Percentiles rank a stretch among this genome's conserved stretches.
These are phyloP conservation scores for Fusarium austroafricanum DNA, from an alignment of 2,329 filamentous ascomycete species.

Conservation along the genomic window DNA sequence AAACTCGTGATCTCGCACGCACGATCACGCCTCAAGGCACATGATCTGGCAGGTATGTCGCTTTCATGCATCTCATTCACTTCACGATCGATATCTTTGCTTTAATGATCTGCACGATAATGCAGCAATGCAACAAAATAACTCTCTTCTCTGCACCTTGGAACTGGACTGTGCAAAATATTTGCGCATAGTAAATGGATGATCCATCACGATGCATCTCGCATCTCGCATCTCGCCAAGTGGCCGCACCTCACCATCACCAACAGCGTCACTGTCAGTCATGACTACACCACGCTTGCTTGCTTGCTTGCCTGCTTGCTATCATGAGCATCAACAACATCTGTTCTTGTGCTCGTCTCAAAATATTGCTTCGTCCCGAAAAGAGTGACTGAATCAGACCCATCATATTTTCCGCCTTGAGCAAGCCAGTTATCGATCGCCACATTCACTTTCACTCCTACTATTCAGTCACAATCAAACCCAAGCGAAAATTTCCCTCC, in stretches of 20 bases:
- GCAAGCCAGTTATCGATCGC: slow-evolving; percentile 22
- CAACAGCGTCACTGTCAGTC: slow-evolving; percentile 3
- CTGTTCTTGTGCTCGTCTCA: slow-evolving; percentile 1
- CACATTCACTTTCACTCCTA: slow-evolving; percentile 22
- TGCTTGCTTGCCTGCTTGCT: slow-evolving; percentile 16
- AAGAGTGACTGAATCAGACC: slow-evolving; percentile 44
- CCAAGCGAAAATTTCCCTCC: slow-evolving; percentile 28
- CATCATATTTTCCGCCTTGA: background rate
- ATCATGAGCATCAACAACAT: slow-evolving; percentile 12
- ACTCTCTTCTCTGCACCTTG: background rate
- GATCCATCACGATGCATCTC: slow-evolving; percentile 7
- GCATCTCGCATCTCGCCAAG: slow-evolving; percentile 35
- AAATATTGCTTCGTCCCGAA: slow-evolving; percentile 11
- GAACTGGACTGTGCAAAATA: slow-evolving; percentile 6
- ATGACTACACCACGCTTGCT: slow-evolving; percentile 12
- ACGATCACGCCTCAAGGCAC: slow-evolving; percentile 50
- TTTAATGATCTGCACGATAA: slow-evolving; percentile 14
- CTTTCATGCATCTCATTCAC: slow-evolving; percentile 44
- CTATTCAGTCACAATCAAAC: slow-evolving; percentile 12
- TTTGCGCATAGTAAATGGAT: slow-evolving; percentile 5
- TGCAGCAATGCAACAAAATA: background rate
- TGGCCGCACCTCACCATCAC: slow-evolving; percentile 21
- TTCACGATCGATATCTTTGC: slow-evolving; percentile 40
- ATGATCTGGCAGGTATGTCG: slow-evolving; percentile 61
- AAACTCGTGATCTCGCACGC: slow-evolving; percentile 59